Evolutionary conservation across 306 rosid species (phyloP).

Genomic region (Luffa aegyptiaca): DNA sequence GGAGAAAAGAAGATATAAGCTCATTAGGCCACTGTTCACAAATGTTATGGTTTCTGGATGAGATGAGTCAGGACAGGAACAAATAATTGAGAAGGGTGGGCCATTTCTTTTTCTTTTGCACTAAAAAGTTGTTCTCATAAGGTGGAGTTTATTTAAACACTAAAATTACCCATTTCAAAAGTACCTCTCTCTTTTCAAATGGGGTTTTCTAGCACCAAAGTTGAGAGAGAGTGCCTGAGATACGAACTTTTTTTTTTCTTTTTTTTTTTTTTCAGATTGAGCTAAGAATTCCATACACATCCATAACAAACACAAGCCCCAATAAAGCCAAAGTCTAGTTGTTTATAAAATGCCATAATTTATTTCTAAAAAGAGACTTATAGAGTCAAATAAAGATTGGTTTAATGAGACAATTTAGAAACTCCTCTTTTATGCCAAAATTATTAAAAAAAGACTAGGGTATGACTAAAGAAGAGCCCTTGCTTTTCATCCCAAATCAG

Average conservation of each 20-base stretch:
- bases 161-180: neutral
- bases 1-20: neutral
- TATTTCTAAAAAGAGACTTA: too few relatives aligned
- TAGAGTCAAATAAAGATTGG: too few relatives aligned
- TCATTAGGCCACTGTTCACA: neutral
- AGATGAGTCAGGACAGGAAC: neutral
- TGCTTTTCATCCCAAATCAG: too few relatives aligned
- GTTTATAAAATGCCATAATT: too few relatives aligned
- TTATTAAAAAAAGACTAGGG: too few relatives aligned
- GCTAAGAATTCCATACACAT: too few relatives aligned
- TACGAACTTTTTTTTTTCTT: neutral
- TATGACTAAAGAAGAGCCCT: too few relatives aligned
- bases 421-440: too few relatives aligned
- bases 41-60: neutral
- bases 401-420: too few relatives aligned
- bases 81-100: constrained; percentile 10
- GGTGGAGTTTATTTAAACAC: neutral
- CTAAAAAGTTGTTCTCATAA: neutral
- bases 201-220: neutral
- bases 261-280: too few relatives aligned
- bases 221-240: neutral
- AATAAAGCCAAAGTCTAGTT: too few relatives aligned
- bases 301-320: too few relatives aligned
- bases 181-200: neutral
- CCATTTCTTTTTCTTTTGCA: neutral